Base-by-base conservation (phyloP, 768 basidiomycete species). In the Tylopilus vinaceipallidus region DNA sequence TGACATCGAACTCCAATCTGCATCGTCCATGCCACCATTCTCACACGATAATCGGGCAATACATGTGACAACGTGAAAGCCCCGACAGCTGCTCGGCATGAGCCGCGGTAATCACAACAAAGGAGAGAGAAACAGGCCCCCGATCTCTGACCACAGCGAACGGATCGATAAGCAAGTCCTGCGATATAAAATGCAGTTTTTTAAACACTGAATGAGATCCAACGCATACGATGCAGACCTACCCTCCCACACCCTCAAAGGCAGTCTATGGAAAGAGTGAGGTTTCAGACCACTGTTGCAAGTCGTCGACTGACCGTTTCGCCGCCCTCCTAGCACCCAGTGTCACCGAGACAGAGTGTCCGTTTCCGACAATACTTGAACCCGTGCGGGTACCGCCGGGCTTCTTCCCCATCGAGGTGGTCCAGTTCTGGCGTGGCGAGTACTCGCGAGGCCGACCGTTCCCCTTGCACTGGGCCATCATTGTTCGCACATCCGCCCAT, bases 371-470 rank as follows among this genome's bases (percentile, higher is more conserved):
- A 0, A 39, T 45, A 22, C 61, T 65, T 30, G 46, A 50, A 2
- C 53, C 60, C 1, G 51, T 68, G 7, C 24, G 22, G 6, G 60
- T 64, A 12, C 66, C 59, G 0, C 11, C 29, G 0, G 51, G 46
- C 5, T 52, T 7, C 32, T 59, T 49, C 36, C 45, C 60, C 29
- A 57, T 69, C 44, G 60, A 67, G 43, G 47, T 67, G 36, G 50
- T 53, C 37, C 67, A 67, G 27, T 69, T 54, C 38, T 67, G 66
- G 67, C 61, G 58, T 14, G 66, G 66, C 12, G 57, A 64, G 41
- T 49, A 50, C 40, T 7, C 16, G 4, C 47, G 22, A 2, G 40
- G 54, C 4, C 37, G 13, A 4, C 59, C 62, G 4, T 23, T 48
- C 16, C 66, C 54, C 19, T 37, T 66, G 3, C 66, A 67, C 50